Percentiles rank a stretch among this genome's conserved stretches.
These are phyloP conservation scores for Dentipellis sp. DNA, from an alignment of 768 basidiomycete genomes.

Conservation along the genomic window DNA sequence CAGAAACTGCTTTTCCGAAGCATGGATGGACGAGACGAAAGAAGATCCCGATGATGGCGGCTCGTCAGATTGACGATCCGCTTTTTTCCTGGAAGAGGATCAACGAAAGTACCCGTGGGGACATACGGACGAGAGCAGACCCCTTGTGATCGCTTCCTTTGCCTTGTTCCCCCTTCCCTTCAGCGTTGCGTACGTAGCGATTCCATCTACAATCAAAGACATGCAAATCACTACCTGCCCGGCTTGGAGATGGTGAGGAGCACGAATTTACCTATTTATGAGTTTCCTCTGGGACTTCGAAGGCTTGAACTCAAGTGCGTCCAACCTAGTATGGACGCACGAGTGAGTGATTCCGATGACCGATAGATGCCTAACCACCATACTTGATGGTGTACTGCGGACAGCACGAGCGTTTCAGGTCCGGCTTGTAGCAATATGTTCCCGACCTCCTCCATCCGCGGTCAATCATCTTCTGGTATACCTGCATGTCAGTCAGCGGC, in stretches of 20 bases:
- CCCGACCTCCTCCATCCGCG: conserved; percentile 82
- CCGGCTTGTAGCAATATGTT: conserved; percentile 81
- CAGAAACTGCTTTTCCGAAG: background rate
- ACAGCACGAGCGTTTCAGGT: conserved; percentile 76
- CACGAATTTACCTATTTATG: conserved; percentile 47
- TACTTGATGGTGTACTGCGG: conserved; percentile 93
- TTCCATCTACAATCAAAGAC: conserved; percentile 52
- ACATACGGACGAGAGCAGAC: no score
- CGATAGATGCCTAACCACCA: conserved; percentile 13
- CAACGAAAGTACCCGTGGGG: no score
- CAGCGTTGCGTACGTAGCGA: conserved; percentile 47
- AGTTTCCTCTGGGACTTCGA: conserved; percentile 71
- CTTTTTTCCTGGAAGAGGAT: no score
- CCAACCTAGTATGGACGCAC: conserved; percentile 37
- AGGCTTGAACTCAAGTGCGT: conserved; percentile 54
- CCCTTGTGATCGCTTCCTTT: conserved; percentile 19
- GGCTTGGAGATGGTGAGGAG: background rate
- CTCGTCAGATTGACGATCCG: background rate
- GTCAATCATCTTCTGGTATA: conserved; percentile 77
- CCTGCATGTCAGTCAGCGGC: conserved; percentile 27
- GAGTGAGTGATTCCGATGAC: background rate
- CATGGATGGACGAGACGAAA: background rate
- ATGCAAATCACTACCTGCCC: background rate
- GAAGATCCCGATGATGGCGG: conserved; percentile 1
- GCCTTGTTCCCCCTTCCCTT: conserved; percentile 18